These are phyloP conservation scores for Ogataea populi-albae DNA, from an alignment of 805 yeast genomes.

Conservation along the genomic window DNA sequence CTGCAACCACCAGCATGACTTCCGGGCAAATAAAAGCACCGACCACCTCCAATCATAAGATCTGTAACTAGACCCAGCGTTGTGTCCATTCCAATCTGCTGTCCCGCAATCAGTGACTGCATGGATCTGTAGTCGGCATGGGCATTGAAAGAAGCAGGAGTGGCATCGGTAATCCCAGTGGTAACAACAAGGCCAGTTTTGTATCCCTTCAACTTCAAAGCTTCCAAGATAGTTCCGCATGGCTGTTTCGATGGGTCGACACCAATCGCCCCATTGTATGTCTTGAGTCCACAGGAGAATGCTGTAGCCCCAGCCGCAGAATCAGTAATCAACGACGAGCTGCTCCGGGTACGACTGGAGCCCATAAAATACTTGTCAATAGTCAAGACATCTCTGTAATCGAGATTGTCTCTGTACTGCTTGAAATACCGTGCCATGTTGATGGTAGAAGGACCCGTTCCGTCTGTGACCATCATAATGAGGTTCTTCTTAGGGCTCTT, in stretches of 20 bases:
- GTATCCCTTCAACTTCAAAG: constrained; percentile 77
- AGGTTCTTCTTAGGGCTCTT: constrained; percentile 62
- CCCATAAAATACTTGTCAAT: constrained; percentile 77
- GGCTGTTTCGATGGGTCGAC: constrained; percentile 67
- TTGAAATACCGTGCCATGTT: constrained; percentile 75
- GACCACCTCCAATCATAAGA: constrained; percentile 87
- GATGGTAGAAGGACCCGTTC: constrained; percentile 91
- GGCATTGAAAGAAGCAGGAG: constrained; percentile 86
- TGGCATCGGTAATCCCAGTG: constrained; percentile 89
- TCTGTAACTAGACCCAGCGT: constrained; percentile 79
- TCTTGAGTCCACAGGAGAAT: constrained; percentile 77
- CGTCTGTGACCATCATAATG: constrained; percentile 87
- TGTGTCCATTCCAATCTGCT: constrained; percentile 72
- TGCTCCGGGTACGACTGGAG: constrained; percentile 78
- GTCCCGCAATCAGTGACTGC: constrained; percentile 84
- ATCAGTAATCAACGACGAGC: constrained; percentile 77
- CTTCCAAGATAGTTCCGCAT: constrained; percentile 86
- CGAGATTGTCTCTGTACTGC: constrained; percentile 56
- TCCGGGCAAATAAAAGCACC: constrained; percentile 72
- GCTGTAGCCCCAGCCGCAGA: constrained; percentile 98
- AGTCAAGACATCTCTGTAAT: constrained; percentile 52
- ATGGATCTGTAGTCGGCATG: constrained; percentile 75
- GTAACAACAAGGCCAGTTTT: constrained; percentile 89
- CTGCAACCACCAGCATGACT: constrained; percentile 60
- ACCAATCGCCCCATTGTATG: constrained; percentile 92